Conservation (phyloP, 164 flowering plant genomes). For the Annona cherimola region DNA sequence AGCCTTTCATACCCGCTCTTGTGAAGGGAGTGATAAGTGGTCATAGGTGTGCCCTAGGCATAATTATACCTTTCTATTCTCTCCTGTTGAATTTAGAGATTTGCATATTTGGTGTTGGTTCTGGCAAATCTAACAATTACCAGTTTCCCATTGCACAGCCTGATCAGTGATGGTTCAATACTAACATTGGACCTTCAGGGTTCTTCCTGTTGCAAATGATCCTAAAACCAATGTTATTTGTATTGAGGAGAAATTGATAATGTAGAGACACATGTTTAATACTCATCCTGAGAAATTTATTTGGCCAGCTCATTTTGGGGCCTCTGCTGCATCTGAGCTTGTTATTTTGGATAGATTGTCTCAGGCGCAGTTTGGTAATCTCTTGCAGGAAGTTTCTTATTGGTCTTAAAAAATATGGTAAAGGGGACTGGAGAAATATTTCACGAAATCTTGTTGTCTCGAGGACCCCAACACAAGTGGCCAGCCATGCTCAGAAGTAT, state of each 20-base stretch:
- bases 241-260: background rate
- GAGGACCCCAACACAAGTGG: slow-evolving; percentile 77
- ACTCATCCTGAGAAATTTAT: background rate
- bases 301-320: background rate
- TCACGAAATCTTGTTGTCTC: slow-evolving; percentile 65
- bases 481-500: slow-evolving; percentile 85
- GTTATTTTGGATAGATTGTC: background rate
- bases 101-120: no score
- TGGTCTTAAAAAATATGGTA: slow-evolving; percentile 74
- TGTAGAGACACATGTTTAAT: background rate
- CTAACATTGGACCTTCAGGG: background rate
- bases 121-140: background rate
- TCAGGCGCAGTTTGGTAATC: background rate
- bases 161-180: background rate
- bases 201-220: background rate
- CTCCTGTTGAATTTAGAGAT: background rate
- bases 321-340: background rate
- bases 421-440: slow-evolving; percentile 86
- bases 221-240: background rate
- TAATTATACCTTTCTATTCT: background rate
- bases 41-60: background rate
- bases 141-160: background rate
- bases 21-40: background rate
- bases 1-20: background rate
- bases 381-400: slow-evolving; percentile 58